These are phyloP conservation scores for Colletotrichum brevisporum DNA, from an alignment of 2,329 filamentous ascomycete genomes.

Conservation along the genomic window DNA sequence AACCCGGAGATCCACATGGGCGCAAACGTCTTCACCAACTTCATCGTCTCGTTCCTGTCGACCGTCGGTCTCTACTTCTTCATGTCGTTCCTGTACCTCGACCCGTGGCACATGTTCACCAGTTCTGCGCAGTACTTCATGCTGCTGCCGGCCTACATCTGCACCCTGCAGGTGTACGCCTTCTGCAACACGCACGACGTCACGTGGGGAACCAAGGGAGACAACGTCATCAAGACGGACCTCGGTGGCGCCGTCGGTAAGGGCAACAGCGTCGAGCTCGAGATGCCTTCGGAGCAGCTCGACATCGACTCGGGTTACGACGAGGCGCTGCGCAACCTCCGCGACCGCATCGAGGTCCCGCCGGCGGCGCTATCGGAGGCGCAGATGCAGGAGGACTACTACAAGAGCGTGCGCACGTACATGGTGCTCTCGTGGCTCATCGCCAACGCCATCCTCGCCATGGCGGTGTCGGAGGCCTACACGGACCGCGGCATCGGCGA, in stretches of 20 bases:
- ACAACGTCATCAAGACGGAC: constrained; percentile 95
- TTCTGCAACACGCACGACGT: constrained; percentile 99
- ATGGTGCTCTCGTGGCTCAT: constrained; percentile 98
- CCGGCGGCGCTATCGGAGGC: constrained; percentile 73
- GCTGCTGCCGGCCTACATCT: constrained; percentile 93
- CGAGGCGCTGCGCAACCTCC: constrained; percentile 94
- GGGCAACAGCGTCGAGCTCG: constrained; percentile 86
- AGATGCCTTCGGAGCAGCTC: constrained; percentile 98
- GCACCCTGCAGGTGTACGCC: constrained; percentile 96
- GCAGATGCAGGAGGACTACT: constrained; percentile 98
- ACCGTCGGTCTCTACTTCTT: constrained; percentile 95
- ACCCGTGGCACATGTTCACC: constrained; percentile 99
- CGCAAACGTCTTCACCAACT: constrained; percentile 93
- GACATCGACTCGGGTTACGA: constrained; percentile 99
- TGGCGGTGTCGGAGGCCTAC: constrained; percentile 93
- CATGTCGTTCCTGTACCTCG: constrained; percentile 96
- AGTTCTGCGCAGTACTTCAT: constrained; percentile 92
- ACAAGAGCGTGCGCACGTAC: constrained; percentile 96
- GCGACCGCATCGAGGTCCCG: constrained; percentile 90
- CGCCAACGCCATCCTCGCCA: constrained; percentile 90
- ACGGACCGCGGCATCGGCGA: constrained; percentile 77
- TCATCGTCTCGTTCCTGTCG: constrained; percentile 89
- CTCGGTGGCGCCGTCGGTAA: constrained; percentile 87
- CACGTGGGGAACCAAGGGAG: constrained; percentile 98
- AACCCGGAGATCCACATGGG: constrained; percentile 69